Conservation (phyloP, 225 moss, liverwort and hornwort species). For the Marchantia paleacea region DNA sequence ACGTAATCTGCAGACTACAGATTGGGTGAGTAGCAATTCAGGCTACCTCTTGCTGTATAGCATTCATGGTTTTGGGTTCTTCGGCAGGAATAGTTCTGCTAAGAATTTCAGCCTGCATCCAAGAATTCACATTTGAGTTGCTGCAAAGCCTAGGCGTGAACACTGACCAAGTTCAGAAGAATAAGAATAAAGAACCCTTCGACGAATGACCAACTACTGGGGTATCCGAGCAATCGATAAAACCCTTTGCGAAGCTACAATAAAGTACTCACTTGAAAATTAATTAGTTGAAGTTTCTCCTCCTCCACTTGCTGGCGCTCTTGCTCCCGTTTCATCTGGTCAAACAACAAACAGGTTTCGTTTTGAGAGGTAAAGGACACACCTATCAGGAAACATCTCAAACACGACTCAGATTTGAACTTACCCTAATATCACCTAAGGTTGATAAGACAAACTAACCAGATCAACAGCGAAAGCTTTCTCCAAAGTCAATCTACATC, state of each 20-base stretch:
- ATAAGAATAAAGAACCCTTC: not conserved
- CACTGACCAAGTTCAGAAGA: not conserved
- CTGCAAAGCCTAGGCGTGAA: not conserved
- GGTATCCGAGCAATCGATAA: not conserved
- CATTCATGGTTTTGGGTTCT: constrained; percentile 25
- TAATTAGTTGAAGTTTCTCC: constrained; percentile 68
- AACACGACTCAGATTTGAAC: no score
- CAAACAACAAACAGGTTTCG: constrained; percentile 3
- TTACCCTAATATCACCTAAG: no score
- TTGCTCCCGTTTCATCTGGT: constrained; percentile 78
- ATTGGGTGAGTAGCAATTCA: not conserved
- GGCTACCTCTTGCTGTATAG: constrained; percentile 24
- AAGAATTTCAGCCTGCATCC: constrained; percentile 36
- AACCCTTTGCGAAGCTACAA: not conserved
- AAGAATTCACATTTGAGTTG: not conserved
- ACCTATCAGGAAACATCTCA: no score
- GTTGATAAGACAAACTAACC: no score
- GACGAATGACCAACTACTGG: not conserved
- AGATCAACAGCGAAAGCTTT: not conserved
- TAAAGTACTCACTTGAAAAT: constrained; percentile 62
- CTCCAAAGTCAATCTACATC: not conserved
- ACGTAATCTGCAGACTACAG: no score
- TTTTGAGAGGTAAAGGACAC: no score
- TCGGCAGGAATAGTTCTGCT: constrained; percentile 36
- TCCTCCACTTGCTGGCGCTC: constrained; percentile 74